Base-by-base conservation (phyloP, 805 yeast genomes). In the Lipomyces chichibuensis region DNA sequence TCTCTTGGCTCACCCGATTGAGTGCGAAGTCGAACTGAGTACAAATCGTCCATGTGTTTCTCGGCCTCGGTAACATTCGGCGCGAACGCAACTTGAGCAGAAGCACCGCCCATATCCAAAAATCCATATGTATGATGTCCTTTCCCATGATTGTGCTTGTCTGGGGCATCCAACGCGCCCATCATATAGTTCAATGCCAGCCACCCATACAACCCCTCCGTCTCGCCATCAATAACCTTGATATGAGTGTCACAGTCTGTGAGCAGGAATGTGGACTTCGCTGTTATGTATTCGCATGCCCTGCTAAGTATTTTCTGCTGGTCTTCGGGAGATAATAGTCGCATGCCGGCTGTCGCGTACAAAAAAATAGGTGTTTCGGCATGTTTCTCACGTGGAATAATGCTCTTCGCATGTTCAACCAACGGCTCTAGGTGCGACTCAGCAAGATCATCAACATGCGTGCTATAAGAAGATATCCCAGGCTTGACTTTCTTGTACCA, bases 61-160 rank as follows among this genome's bases (percentile, higher is more conserved):
- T 76, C 78, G 7, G 89, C 77, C 68, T 91, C 92, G n/a, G 83
- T 80, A 3, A 74, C 69, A 53, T 84, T 82, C 0, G 98, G 98
- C 8, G 90, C 92, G 82, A 93, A 95, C 8, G 98, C 97, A 27
- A 95, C 85, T 75, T 95, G 99, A 0, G 97, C 92, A 1, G 97
- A 92, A 0, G 99, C 99, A 14, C 99, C 99, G 17, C 99, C 99
- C 99, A 95, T 95, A 77, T 95, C 99, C 94, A 95, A 89, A 73
- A 95, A 94, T 3, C 99, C 99, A 71, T 84, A 88, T 0, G 97
- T 87, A n/a, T 78, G 78, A 72, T 84, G 89, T 2, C 59, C 71
- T 7, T 64, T 62, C 1, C 77, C 75, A 11, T 75, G 76, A 1
- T 69, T 63, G 29, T 70, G 75, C 13, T 66, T 66, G 3, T 70